phyloP scores from a whole-genome alignment of 1,284 basidiomycete species.

The Moesziomyces antarcticus region DNA sequence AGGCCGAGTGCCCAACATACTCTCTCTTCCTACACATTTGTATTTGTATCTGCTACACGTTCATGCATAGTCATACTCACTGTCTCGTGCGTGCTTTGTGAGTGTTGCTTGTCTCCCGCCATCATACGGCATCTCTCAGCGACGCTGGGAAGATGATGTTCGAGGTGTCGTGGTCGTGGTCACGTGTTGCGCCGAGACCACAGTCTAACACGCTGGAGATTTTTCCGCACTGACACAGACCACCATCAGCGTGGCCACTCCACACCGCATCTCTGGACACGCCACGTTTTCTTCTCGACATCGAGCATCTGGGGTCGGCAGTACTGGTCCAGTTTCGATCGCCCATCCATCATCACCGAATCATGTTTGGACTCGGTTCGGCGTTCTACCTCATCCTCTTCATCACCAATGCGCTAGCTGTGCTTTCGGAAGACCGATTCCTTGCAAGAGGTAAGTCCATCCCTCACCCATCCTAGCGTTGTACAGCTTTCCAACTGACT shows the following conservation, averaged over 20 bases:
- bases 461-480: background rate
- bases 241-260: background rate
- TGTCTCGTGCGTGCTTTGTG: too few species aligned
- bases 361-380: slow-evolving; percentile 60
- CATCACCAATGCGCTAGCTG: slow-evolving; percentile 90
- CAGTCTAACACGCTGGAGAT: background rate
- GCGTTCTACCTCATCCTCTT: slow-evolving; percentile 74
- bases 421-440: slow-evolving; percentile 94
- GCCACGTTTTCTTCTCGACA: too few species aligned
- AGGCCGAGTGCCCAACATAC: background rate
- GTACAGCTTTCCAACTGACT: background rate
- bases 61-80: background rate
- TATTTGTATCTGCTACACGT: slow-evolving; percentile 40
- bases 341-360: background rate
- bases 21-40: slow-evolving; percentile 3
- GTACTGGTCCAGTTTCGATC: too few species aligned
- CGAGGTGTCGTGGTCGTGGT: too few species aligned
- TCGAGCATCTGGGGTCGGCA: too few species aligned
- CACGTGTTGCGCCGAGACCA: too few species aligned
- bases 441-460: slow-evolving; percentile 82
- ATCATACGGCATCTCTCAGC: background rate
- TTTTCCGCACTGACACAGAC: slow-evolving; percentile 9
- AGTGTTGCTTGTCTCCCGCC: background rate
- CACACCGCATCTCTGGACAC: background rate
- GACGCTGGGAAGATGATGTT: background rate